These are phyloP conservation scores for Rhodotorula sp. DNA, from an alignment of 1,284 basidiomycete species.

Conservation along the genomic window DNA sequence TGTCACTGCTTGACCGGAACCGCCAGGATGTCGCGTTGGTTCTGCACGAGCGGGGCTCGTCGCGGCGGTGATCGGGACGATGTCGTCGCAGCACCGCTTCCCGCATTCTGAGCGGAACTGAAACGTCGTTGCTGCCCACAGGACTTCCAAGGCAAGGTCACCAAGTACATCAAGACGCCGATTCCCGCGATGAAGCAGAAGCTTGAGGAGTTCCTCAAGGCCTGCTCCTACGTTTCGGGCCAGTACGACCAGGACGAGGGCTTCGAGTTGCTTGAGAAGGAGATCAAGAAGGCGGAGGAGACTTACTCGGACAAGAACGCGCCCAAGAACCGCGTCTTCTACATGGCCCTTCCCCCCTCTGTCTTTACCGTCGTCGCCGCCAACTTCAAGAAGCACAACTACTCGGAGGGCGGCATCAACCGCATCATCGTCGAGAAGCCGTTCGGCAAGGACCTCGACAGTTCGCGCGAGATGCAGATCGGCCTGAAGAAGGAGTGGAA, in stretches of 20 bases:
- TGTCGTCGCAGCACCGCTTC: too few relatives aligned
- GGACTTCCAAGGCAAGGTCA: conserved; percentile 80
- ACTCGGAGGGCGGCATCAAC: conserved; percentile 71
- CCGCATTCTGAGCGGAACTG: too few relatives aligned
- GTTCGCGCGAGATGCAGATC: conserved; percentile 74
- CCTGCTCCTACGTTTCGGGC: conserved; percentile 79
- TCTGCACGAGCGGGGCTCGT: too few relatives aligned
- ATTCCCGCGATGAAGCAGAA: conserved; percentile 57
- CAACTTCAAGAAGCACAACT: conserved; percentile 78
- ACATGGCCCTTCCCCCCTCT: conserved; percentile 85
- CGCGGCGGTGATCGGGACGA: too few relatives aligned
- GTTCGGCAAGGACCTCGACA: conserved; percentile 89
- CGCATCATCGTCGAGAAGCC: conserved; percentile 96
- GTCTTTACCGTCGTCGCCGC: conserved; percentile 87
- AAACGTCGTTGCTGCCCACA: not conserved
- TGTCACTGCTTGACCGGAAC: too few relatives aligned
- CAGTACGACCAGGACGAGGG: conserved; percentile 79
- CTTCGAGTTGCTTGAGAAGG: conserved; percentile 73
- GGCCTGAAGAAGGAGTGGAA: conserved; percentile 82
- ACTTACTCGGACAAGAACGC: conserved; percentile 59
- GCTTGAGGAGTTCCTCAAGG: conserved; percentile 76
- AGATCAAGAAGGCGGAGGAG: conserved; percentile 73
- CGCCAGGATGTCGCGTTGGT: too few relatives aligned
- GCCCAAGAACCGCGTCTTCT: conserved; percentile 46
- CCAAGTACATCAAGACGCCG: conserved; percentile 77